phyloP scores from a whole-genome alignment of 768 basidiomycete genomes.

The Suillus cothurnatus region DNA sequence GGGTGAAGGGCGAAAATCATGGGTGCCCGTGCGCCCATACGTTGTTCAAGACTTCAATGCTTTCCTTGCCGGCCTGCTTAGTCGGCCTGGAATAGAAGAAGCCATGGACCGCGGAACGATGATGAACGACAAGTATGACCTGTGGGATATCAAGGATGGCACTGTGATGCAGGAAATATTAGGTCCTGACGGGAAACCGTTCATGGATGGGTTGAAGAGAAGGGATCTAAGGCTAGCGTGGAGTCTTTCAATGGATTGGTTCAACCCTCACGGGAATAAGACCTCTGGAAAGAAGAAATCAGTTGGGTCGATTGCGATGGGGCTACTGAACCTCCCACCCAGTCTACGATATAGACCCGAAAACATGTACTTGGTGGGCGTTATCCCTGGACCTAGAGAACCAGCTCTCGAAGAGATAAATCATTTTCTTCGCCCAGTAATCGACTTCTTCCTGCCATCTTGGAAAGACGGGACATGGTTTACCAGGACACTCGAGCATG shows the following conservation, averaged over 20 bases:
- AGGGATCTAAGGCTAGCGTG: conserved; percentile 21
- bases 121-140: not conserved
- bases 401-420: no score
- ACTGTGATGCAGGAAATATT: conserved; percentile 24
- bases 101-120: conserved; percentile 24
- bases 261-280: conserved; percentile 38
- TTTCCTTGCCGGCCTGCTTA: conserved; percentile 31
- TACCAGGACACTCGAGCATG: no score
- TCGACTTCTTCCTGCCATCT: no score
- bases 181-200: conserved; percentile 29
- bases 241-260: conserved; percentile 39
- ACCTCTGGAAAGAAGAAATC: conserved; percentile 31
- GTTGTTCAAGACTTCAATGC: conserved; percentile 30
- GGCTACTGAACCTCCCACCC: conserved; percentile 38
- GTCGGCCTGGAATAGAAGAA: conserved; percentile 26
- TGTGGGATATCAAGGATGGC: conserved; percentile 34
- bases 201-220: not conserved
- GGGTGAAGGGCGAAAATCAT: not conserved
- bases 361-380: no score
- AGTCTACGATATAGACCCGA: no score
- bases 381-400: no score
- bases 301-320: conserved; percentile 15
- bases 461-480: no score
- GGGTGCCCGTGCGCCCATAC: conserved; percentile 18
- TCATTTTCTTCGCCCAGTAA: no score